Evolutionary conservation across 2,329 filamentous ascomycete species (phyloP).

Genomic region (Trichoderma pleuroti): DNA sequence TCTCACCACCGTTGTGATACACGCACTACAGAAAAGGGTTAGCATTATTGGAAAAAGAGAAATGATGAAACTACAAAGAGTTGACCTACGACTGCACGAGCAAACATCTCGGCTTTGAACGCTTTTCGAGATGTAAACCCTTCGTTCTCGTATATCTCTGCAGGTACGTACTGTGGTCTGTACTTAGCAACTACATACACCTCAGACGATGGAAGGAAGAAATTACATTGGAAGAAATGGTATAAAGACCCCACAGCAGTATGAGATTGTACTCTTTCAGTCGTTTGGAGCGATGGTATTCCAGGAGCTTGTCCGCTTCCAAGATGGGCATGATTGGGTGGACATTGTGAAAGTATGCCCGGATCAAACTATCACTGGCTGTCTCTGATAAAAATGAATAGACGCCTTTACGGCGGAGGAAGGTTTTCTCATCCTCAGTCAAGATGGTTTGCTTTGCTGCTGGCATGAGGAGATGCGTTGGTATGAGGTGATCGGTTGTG

Average conservation of each 20-base stretch:
- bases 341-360: constrained; percentile 11
- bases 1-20: constrained; percentile 9
- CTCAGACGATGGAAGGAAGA: accelerated
- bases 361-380: background rate
- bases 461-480: constrained; percentile 12
- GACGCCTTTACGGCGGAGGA: constrained; percentile 7
- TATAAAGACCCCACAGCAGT: background rate
- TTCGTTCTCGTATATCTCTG: constrained; percentile 9
- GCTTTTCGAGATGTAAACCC: constrained; percentile 11
- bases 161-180: background rate
- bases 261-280: constrained; percentile 5
- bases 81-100: background rate
- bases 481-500: background rate
- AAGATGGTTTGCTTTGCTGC: background rate
- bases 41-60: background rate
- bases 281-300: background rate
- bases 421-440: background rate
- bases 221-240: background rate
- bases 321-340: constrained; percentile 9
- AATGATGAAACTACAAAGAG: accelerated
- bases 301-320: constrained; percentile 6
- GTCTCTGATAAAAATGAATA: constrained; percentile 5
- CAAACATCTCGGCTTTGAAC: constrained; percentile 4
- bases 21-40: background rate
- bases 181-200: background rate